Evolutionary conservation across 257 asterid species (phyloP), one percentile per base, ranked within the genome.

Genomic region (Ocimum tenuiflorum): DNA sequence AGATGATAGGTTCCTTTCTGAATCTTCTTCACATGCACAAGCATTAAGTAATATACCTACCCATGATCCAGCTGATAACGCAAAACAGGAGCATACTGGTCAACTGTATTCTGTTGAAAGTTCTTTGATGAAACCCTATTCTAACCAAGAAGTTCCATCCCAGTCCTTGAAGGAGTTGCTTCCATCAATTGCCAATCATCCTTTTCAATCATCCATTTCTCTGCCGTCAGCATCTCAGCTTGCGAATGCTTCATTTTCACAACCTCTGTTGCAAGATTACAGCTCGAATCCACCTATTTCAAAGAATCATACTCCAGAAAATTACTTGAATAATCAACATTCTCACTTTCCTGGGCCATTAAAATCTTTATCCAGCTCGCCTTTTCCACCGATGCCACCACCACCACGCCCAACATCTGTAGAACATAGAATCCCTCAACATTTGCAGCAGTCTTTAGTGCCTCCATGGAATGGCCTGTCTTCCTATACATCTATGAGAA

Each of bases 351-450:
- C 80, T 70, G 75, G 68, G 55, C 82, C 81, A 27, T 62, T 79
- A 55, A 86, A 70, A 55, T 70, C 80, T 14, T 72, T 77, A 53
- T 71, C 86, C 71, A 83, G 68, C 77, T 77, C 81, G 19, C 55
- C 67, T 80, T 60, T 79, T 72, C 85, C 82, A 38, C 91, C 86
- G 18, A 75, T 70, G n/a, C 81, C 79, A 42, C 79, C 82, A 23
- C 91, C 91, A n/a, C 84, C 84, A 24, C 75, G 75, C n/a, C 42
- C 63, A 62, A 39, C 77, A 59, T 65, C 68, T 47, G 76, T 78
- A 33, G 85, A 65, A 31, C 79, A 45, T 36, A 71, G 68, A 57
- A 61, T 57, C 64, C 78, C 78, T 70, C 73, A 58, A 29, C 84
- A 78, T 24, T 63, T 72, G 55, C 89, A 83, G 53, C 87, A 69